Base-by-base conservation (phyloP, 2,329 filamentous ascomycete genomes). In the Alternaria postmessia region DNA sequence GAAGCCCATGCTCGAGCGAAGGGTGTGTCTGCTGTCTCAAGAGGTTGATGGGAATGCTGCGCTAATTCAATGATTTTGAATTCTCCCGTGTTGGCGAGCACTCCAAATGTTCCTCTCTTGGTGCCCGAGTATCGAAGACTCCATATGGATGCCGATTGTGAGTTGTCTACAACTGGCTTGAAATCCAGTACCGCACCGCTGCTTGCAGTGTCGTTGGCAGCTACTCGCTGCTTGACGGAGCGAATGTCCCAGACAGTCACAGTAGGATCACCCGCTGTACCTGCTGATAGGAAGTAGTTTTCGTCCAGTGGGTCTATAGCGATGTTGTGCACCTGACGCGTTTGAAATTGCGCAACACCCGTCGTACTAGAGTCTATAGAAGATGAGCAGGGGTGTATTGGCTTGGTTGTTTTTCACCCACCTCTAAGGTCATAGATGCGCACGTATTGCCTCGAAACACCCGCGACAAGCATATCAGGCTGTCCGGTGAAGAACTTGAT, bases 261-360 rank as follows among this genome's bases (percentile, higher is more conserved):
- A 7, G 88, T 88, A 0, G 91, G 89, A 51, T 92, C 89, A 59
- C 92, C 91, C 12, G 92, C 81, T 3, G 90, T 89, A 1, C 82
- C 83, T 14, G 91, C 92, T 1, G 92, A 94, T 1, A 92, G 89
- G 79, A 95, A 94, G 77, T 93, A 94, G 69, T 95, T 93, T 65
- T 90, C 88, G 68, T 96, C 91, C 22, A 88, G 83, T 61, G 91
- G 91, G 79, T 95, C 91, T 61, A 95, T 91, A 16, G 91, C 87
- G 55, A 95, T 79, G 63, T 89, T 89, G 71, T 89, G 85, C 8
- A 89, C 87, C 67, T 87, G 87, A 16, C 84, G 81, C 2, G 87
- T 89, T 2, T 84, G 79, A 53, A 81, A 80, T 49, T 83, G 81
- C 20, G 82, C 81, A 14, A 81, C 81, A 34, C 85, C 71, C 51